Evolutionary conservation across 306 rosid genomes (phyloP).

Genomic region (Albizia julibrissin): DNA sequence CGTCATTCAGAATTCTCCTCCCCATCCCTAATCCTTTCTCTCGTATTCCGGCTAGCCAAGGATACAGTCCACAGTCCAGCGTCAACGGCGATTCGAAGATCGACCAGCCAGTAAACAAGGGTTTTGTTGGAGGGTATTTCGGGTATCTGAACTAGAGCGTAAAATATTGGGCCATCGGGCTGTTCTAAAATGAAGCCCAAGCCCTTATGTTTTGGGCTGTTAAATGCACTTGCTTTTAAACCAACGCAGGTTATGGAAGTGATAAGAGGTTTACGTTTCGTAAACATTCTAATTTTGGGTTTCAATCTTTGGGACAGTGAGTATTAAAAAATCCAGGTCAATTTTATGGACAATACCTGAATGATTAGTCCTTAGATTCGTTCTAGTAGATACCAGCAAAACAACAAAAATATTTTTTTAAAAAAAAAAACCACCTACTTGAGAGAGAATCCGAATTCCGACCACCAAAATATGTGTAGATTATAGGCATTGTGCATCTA

Average conservation of each 20-base stretch:
- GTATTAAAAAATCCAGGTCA: too few relatives aligned
- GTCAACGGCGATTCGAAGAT: background rate
- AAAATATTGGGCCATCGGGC: background rate
- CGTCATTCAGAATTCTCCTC: slow-evolving; percentile 66
- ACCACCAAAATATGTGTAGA: background rate
- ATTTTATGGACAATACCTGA: too few relatives aligned
- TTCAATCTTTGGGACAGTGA: too few relatives aligned
- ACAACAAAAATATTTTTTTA: too few relatives aligned
- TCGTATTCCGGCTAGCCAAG: background rate
- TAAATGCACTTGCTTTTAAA: too few relatives aligned
- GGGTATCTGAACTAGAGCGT: background rate
- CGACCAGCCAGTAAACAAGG: background rate
- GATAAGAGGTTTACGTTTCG: too few relatives aligned
- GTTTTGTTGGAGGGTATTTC: background rate
- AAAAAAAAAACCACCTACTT: background rate
- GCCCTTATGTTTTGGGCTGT: background rate
- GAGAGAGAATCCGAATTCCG: background rate
- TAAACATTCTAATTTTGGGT: too few relatives aligned
- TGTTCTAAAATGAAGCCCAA: background rate
- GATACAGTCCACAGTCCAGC: background rate
- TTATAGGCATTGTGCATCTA: background rate
- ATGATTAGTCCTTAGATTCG: too few relatives aligned
- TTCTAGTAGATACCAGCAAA: too few relatives aligned
- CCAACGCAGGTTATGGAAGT: too few relatives aligned
- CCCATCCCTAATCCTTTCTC: slow-evolving; percentile 40